Percentiles rank a stretch among this genome's conserved stretches.
Conservation (phyloP, 1,284 basidiomycete genomes). For the Apiotrichum veenhuisii region DNA sequence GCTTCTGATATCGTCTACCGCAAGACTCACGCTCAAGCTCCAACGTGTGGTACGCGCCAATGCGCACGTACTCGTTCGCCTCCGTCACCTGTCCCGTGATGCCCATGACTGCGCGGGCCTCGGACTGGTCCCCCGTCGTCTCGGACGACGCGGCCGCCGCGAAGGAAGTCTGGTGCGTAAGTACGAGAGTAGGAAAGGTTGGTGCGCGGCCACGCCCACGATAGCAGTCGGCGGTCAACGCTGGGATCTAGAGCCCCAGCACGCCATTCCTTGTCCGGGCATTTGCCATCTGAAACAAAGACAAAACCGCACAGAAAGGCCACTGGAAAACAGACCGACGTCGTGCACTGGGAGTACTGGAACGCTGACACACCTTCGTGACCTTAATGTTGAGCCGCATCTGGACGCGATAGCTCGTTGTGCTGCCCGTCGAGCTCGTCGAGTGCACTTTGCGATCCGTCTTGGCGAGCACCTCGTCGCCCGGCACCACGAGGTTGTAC, state of each 20-base stretch:
- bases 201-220: too few relatives aligned
- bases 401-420: conserved; percentile 82
- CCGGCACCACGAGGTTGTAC: conserved; percentile 92
- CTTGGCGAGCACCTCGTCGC: conserved; percentile 82
- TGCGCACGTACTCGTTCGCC: conserved; percentile 87
- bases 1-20: too few relatives aligned
- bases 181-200: too few relatives aligned
- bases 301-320: too few relatives aligned
- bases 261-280: too few relatives aligned
- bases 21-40: conserved; percentile 66
- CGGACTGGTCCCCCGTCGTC: conserved; percentile 47
- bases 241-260: background rate
- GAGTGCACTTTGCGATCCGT: conserved; percentile 72
- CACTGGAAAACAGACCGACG: too few relatives aligned
- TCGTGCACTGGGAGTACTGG: background rate
- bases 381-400: conserved; percentile 83
- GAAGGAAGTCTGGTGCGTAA: conserved; percentile 56
- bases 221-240: too few relatives aligned
- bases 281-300: too few relatives aligned
- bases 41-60: conserved; percentile 93
- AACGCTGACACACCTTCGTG: conserved; percentile 50
- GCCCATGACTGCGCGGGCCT: conserved; percentile 64
- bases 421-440: conserved; percentile 86
- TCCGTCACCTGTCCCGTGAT: conserved; percentile 83
- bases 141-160: conserved; percentile 59